These are phyloP conservation scores for Pythium guiyangense DNA, from an alignment of 352 stramenopile genomes.

Conservation along the genomic window DNA sequence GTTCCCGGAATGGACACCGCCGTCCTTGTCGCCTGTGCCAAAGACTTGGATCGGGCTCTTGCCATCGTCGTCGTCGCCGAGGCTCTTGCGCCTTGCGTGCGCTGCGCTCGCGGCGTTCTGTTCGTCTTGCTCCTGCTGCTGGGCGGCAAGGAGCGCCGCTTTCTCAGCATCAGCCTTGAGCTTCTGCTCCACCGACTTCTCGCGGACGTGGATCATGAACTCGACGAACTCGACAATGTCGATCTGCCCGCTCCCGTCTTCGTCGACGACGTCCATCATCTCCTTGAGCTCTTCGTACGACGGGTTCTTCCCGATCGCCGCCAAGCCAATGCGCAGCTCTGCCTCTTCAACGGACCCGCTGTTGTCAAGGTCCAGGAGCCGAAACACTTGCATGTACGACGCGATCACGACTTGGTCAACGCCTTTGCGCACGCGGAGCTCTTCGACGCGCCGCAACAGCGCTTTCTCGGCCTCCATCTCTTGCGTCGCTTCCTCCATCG, in stretches of 20 bases:
- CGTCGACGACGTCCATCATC: constrained; percentile 85
- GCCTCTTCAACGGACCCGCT: constrained; percentile 84
- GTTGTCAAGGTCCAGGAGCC: constrained; percentile 74
- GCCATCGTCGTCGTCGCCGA: constrained; percentile 1
- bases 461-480: constrained; percentile 79
- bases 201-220: constrained; percentile 80
- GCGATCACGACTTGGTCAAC: constrained; percentile 40
- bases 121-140: constrained; percentile 4
- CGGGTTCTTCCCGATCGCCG: constrained; percentile 77
- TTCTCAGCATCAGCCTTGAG: constrained; percentile 7
- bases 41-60: constrained; percentile 14
- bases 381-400: constrained; percentile 85
- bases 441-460: constrained; percentile 55
- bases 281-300: constrained; percentile 77
- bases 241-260: constrained; percentile 83
- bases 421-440: constrained; percentile 43
- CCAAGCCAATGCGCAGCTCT: constrained; percentile 73
- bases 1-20: constrained; percentile 5
- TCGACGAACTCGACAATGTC: constrained; percentile 86
- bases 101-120: neutral
- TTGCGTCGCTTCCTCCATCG: constrained; percentile 88
- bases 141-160: neutral
- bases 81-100: neutral
- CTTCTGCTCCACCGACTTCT: constrained; percentile 60
- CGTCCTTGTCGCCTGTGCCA: constrained; percentile 5